These are phyloP conservation scores for Kazachstania viticola DNA, from an alignment of 805 yeast species.

Conservation along the genomic window DNA sequence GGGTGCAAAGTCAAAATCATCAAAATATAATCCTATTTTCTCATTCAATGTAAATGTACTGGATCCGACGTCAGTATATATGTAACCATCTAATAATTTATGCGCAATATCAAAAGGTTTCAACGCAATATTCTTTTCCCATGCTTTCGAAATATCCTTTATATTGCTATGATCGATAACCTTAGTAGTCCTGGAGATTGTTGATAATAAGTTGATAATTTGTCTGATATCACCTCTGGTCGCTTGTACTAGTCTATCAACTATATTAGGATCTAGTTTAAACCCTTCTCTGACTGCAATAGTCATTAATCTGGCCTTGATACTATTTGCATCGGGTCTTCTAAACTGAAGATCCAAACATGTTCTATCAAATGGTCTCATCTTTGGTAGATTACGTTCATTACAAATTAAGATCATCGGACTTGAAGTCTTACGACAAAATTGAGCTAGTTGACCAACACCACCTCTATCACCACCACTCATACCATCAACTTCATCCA, in stretches of 20 bases:
- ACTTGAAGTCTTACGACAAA: conserved; percentile 73
- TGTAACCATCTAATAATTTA: conserved; percentile 48
- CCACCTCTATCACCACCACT: conserved; percentile 99
- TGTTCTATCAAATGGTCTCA: conserved; percentile 87
- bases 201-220: conserved; percentile 78
- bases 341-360: conserved; percentile 74
- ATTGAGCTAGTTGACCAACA: conserved; percentile 83
- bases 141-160: conserved; percentile 48
- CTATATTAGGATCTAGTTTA: conserved; percentile 64
- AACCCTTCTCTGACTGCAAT: conserved; percentile 80
- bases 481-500: conserved; percentile 99
- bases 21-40: conserved; percentile 79
- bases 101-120: conserved; percentile 87
- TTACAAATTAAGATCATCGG: conserved; percentile 92
- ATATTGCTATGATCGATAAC: conserved; percentile 46
- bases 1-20: conserved; percentile 90
- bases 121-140: conserved; percentile 85
- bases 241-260: conserved; percentile 74
- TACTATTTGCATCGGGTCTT: conserved; percentile 75
- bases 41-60: conserved; percentile 54
- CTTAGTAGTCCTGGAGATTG: conserved; percentile 66
- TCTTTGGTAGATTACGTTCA: conserved; percentile 83
- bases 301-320: conserved; percentile 77
- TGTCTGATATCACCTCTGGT: conserved; percentile 91
- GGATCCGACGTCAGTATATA: conserved; percentile 37